Evolutionary conservation across 2,329 filamentous ascomycete genomes (phyloP).

Genomic region (Colletotrichum sp.): DNA sequence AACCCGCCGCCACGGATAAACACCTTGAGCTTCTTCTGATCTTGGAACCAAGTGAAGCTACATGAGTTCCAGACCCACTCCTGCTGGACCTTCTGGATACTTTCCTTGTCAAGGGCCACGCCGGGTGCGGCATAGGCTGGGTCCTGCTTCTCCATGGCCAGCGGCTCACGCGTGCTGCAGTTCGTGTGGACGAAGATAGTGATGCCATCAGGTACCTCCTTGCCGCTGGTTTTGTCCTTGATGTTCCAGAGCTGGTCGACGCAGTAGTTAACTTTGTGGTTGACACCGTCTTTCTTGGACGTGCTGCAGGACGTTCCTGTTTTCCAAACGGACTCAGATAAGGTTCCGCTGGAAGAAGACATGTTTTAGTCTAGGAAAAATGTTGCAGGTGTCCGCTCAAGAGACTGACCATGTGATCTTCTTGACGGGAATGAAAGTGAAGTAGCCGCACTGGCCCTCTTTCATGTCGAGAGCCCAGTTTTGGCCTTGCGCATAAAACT

Average conservation of each 20-base stretch:
- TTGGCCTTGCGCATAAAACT: neutral
- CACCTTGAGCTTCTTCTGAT: neutral
- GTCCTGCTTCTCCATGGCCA: slow-evolving; percentile 20
- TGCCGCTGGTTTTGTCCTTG: neutral
- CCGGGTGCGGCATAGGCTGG: slow-evolving; percentile 17
- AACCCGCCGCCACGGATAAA: neutral
- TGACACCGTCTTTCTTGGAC: neutral
- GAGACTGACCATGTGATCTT: slow-evolving; percentile 5
- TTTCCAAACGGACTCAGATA: neutral
- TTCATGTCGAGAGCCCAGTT: neutral
- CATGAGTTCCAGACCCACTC: slow-evolving; percentile 12
- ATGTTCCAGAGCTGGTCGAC: neutral
- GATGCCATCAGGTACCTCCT: slow-evolving; percentile 3
- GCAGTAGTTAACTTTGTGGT: neutral
- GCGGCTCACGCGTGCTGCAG: slow-evolving; percentile 23
- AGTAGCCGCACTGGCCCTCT: slow-evolving; percentile 20
- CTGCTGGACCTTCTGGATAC: neutral
- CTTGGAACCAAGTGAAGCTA: neutral
- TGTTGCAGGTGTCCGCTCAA: neutral
- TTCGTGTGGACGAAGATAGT: slow-evolving; percentile 21
- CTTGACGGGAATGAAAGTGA: slow-evolving; percentile 18
- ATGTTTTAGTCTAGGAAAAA: neutral
- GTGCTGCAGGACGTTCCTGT: neutral
- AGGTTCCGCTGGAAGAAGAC: neutral
- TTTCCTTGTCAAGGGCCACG: slow-evolving; percentile 8